A percentile compares a stretch with the other conserved stretches of the same genome.
Evolutionary conservation across 352 stramenopile genomes (phyloP).

Genomic region (Thalassiosira livingstoniorum): DNA sequence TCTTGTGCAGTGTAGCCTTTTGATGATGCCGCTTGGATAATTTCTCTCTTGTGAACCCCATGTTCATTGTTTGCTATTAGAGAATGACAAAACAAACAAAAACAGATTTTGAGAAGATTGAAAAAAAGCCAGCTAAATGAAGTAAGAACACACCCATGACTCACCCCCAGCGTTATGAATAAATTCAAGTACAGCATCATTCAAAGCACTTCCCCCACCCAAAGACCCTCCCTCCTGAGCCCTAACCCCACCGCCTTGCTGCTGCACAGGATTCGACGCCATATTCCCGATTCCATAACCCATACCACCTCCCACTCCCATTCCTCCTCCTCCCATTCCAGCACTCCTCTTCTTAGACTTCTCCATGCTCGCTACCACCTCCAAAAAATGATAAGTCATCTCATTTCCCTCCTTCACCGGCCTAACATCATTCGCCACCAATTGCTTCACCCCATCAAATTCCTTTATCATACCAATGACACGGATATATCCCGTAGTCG

Average conservation of each 20-base stretch:
- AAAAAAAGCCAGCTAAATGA: not conserved
- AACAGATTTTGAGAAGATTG: not conserved
- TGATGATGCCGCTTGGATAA: constrained; percentile 14
- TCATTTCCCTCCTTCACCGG: constrained; percentile 91
- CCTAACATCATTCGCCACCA: constrained; percentile 90
- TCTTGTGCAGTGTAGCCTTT: constrained; percentile 52
- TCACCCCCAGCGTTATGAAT: constrained; percentile 31
- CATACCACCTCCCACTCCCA: constrained; percentile 23
- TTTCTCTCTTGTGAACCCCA: constrained; percentile 30
- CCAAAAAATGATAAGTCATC: constrained; percentile 95
- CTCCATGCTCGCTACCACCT: constrained; percentile 92
- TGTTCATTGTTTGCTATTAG: constrained; percentile 26
- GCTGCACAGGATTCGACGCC: constrained; percentile 15
- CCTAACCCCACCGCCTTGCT: constrained; percentile 16
- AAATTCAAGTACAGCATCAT: constrained; percentile 26
- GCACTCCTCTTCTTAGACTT: constrained; percentile 63
- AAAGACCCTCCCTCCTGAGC: not conserved
- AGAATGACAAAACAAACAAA: not conserved
- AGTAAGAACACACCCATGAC: constrained; percentile 14
- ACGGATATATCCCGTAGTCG: constrained; percentile 90
- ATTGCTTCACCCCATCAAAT: constrained; percentile 90
- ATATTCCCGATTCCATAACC: constrained; percentile 52
- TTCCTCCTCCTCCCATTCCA: not conserved
- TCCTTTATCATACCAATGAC: constrained; percentile 91
- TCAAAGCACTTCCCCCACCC: constrained; percentile 23